Percentiles rank a stretch among this genome's conserved stretches.
Conservation (phyloP, 2,329 filamentous ascomycete species). For the Orbilia blumenaviensis region DNA sequence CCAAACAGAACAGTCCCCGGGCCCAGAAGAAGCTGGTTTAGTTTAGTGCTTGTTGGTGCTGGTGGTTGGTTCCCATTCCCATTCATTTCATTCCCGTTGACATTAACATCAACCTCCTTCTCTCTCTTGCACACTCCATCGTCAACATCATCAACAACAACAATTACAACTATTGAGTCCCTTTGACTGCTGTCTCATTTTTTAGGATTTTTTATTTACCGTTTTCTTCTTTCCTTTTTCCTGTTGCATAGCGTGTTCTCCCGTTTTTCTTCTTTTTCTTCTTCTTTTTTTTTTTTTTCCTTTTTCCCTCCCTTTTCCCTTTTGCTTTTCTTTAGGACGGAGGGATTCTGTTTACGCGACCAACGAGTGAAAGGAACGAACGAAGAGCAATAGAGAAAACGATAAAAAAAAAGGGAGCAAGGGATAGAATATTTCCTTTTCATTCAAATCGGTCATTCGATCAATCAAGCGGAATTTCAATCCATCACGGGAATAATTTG, state of each 20-base stretch:
- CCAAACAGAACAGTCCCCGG: slow-evolving; percentile 1
- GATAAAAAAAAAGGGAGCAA: no score
- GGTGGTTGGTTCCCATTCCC: not conserved
- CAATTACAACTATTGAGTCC: slow-evolving; percentile 23
- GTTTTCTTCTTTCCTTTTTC: not conserved
- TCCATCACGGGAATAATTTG: not conserved
- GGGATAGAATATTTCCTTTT: not conserved
- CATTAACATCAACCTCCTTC: not conserved
- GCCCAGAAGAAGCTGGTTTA: not conserved
- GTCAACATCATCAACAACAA: not conserved
- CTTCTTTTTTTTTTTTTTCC: no score
- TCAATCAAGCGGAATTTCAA: slow-evolving; percentile 20
- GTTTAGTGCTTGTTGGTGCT: no score
- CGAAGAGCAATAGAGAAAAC: no score
- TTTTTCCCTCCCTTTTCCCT: no score
- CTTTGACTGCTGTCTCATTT: slow-evolving; percentile 8
- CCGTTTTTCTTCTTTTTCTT: not conserved
- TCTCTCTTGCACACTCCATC: no score
- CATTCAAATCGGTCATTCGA: no score
- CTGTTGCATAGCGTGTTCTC: slow-evolving; percentile 28
- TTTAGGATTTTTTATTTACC: not conserved
- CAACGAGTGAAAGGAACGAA: not conserved
- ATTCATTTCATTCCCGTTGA: slow-evolving; percentile 6
- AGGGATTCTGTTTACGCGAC: slow-evolving; percentile 36
- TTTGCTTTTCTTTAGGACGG: no score